Percentiles rank a stretch among this genome's conserved stretches.
phyloP scores from a whole-genome alignment of 768 basidiomycete genomes.

The Serendipita sp. region DNA sequence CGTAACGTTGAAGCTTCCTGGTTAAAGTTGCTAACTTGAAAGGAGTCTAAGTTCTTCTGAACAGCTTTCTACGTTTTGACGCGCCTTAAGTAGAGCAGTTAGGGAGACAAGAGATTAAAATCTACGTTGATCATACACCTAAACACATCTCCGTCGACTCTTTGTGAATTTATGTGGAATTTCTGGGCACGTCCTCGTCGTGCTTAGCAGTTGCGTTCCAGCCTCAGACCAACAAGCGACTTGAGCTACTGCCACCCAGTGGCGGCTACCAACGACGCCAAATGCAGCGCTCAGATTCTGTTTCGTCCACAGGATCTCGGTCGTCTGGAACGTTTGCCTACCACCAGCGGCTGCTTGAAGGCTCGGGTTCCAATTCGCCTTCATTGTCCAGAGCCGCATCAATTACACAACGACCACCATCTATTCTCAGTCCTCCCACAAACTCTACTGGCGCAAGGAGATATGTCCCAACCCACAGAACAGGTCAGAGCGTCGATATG shows the following conservation, averaged over 20 bases:
- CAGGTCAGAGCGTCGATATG: constrained; percentile 1
- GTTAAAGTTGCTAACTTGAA: not conserved
- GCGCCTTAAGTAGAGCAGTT: too few relatives aligned
- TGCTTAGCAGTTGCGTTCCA: not conserved
- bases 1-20: not conserved
- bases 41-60: not conserved
- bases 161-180: too few relatives aligned
- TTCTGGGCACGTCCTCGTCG: too few relatives aligned
- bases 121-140: not conserved
- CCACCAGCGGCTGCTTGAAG: not conserved
- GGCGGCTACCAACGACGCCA: not conserved
- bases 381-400: not conserved
- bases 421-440: constrained; percentile 1
- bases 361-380: not conserved
- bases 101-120: not conserved
- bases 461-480: constrained; percentile 1
- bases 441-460: not conserved
- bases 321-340: constrained; percentile 1
- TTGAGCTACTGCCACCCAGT: not conserved
- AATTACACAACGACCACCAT: constrained; percentile 1
- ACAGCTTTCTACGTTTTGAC: too few relatives aligned
- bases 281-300: constrained; percentile 3
- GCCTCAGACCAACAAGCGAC: not conserved
- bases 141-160: not conserved
- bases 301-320: not conserved